These are phyloP conservation scores for Nepenthes gracilis DNA, from an alignment of 148 eudicot species.

Conservation along the genomic window DNA sequence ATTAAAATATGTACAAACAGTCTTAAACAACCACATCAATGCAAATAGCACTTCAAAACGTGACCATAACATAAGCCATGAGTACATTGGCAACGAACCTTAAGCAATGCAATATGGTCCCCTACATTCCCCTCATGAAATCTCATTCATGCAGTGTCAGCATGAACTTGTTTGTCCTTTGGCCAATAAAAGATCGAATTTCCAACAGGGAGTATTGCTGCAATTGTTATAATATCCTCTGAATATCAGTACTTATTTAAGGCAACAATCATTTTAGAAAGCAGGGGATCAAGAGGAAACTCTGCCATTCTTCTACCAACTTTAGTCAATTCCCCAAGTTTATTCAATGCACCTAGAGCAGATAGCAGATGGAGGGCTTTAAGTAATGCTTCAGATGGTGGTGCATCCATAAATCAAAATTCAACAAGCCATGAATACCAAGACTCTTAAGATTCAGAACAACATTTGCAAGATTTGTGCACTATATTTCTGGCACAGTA, in stretches of 20 bases:
- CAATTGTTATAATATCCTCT: constrained; percentile 47
- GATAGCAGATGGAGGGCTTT: constrained; percentile 35
- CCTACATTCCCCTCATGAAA: not conserved
- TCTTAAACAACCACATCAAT: not conserved
- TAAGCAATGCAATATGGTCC: constrained; percentile 1
- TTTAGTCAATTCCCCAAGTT: constrained; percentile 33
- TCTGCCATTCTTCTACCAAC: constrained; percentile 62
- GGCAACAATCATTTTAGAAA: constrained; percentile 55
- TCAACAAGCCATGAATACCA: constrained; percentile 27
- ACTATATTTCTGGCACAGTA: constrained; percentile 35
- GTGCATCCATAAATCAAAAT: constrained; percentile 53
- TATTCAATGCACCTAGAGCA: constrained; percentile 38
- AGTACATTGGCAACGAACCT: constrained; percentile 19
- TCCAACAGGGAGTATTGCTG: constrained; percentile 65
- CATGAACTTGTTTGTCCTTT: not conserved
- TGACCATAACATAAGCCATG: not conserved
- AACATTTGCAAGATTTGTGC: constrained; percentile 42
- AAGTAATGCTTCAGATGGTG: constrained; percentile 31
- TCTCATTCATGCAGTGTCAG: not conserved
- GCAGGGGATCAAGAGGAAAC: constrained; percentile 63
- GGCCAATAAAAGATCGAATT: constrained; percentile 22
- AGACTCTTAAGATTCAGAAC: constrained; percentile 43
- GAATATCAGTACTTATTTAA: constrained; percentile 40
- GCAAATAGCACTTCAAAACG: not conserved
- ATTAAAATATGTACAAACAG: too few relatives aligned